Evolutionary conservation across 2,329 filamentous ascomycete species (phyloP), one percentile per base, ranked within the genome.

Genomic region (Xylariaceae sp.): DNA sequence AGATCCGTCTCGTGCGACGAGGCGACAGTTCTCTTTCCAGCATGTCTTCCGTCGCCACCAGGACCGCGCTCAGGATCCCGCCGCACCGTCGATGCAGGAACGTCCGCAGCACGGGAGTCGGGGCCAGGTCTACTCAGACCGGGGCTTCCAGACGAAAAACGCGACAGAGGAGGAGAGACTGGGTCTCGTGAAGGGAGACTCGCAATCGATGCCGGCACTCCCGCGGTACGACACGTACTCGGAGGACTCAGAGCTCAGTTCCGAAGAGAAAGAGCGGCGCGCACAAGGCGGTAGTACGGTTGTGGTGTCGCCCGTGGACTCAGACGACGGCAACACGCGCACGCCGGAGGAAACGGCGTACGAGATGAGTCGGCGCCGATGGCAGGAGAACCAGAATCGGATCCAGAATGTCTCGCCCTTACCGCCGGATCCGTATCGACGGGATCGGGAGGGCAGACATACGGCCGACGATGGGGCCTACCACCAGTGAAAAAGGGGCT

Each of bases 21-120:
- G 79, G 65, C 83, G 93, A 61, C 90, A 96, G 71, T 99, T 97
- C 75, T 95, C 90, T 15, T 97, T 97, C 79, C 88, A 92, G 65
- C 91, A 89, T 65, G 85, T 96, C 55, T 94, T 97, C 74, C 77
- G 78, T 61, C 82, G 86, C 53, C 76, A 80, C 65, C 78, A 56
- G 65, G 65, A 53, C 61, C 70, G 62, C 23, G 23, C 23, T 30
- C 70, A 72, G 59, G 68, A 72, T 15, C 64, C 67, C 60, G 65
- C 63, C 48, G 67, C 66, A 56, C 71, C 58, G 50, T 67, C 60
- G 65, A 69, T 61, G 65, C 66, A 66, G 11, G 56, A 52, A 55
- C 70, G 73, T 64, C 70, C 67, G 64, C 72, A 68, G 56, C 71
- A 68, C 62, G 72, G 70, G 23, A 67, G 71, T 62, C 73, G 71